These are phyloP conservation scores for Trebouxia gelatinosa DNA, from an alignment of 163 green algal genomes.

Conservation along the genomic window DNA sequence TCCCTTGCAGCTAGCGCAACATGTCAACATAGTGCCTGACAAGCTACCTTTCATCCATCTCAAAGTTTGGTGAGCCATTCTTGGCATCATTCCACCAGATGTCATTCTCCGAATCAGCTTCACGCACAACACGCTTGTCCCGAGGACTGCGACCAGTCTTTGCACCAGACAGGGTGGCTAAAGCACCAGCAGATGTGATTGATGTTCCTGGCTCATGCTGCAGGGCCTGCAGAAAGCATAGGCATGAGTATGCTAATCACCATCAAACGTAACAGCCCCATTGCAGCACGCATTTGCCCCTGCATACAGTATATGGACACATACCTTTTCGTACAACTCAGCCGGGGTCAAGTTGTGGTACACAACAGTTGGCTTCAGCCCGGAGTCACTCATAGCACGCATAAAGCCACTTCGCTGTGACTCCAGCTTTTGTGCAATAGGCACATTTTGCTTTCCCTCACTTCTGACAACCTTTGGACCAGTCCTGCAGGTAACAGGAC, in stretches of 20 bases:
- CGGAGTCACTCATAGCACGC: conserved; percentile 59
- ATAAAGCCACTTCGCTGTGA: conserved; percentile 41
- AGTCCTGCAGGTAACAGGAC: neutral
- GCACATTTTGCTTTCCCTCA: conserved; percentile 16
- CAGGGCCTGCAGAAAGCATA: conserved; percentile 54
- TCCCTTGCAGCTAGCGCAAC: too few species aligned
- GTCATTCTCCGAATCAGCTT: conserved; percentile 72
- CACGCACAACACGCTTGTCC: conserved; percentile 91
- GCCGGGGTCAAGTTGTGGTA: conserved; percentile 74
- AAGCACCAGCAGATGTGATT: conserved; percentile 70
- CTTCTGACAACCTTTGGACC: conserved; percentile 40
- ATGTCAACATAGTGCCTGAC: too few species aligned
- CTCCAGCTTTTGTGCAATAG: conserved; percentile 32
- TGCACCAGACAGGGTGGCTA: conserved; percentile 77
- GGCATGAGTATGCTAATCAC: too few species aligned
- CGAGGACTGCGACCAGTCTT: conserved; percentile 86
- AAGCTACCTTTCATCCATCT: conserved; percentile 77
- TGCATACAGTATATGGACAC: too few species aligned
- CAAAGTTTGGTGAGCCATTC: conserved; percentile 64
- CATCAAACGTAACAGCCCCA: too few species aligned
- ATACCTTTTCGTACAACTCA: conserved; percentile 77
- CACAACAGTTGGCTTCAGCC: conserved; percentile 72
- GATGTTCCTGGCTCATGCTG: conserved; percentile 77
- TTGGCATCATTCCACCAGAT: conserved; percentile 76
- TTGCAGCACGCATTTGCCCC: too few species aligned